These are phyloP conservation scores for Mycosarcoma maydis DNA, from an alignment of 1,284 basidiomycete genomes.

Conservation along the genomic window DNA sequence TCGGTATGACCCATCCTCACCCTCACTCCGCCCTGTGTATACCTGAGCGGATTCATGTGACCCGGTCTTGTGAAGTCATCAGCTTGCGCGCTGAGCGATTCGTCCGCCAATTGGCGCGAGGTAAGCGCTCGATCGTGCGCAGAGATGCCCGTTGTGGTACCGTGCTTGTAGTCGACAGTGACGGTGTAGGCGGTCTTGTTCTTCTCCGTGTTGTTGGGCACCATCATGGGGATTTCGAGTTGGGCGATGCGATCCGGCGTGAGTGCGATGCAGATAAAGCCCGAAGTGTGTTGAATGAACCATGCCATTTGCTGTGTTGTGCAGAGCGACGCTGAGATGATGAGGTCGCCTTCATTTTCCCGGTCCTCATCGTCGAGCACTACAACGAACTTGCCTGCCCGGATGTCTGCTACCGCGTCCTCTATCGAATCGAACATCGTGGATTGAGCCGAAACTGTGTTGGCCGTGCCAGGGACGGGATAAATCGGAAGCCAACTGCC, in stretches of 20 bases:
- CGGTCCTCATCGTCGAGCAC: conserved; percentile 66
- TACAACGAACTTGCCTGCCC: conserved; percentile 60
- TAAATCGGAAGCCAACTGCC: too few species aligned
- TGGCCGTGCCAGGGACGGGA: too few species aligned
- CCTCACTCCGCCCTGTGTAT: conserved; percentile 84
- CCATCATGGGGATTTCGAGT: conserved; percentile 93
- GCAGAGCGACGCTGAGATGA: conserved; percentile 67
- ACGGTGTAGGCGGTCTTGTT: conserved; percentile 97
- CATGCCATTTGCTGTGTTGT: conserved; percentile 98
- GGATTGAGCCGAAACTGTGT: too few species aligned
- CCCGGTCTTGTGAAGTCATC: conserved; percentile 90
- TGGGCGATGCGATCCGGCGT: conserved; percentile 79
- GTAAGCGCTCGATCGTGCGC: conserved; percentile 93
- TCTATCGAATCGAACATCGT: conserved; percentile 59
- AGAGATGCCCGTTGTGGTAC: conserved; percentile 96
- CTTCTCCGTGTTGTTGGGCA: conserved; percentile 86
- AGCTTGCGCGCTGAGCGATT: conserved; percentile 19
- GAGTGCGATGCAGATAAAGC: conserved; percentile 91
- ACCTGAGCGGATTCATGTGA: conserved; percentile 91
- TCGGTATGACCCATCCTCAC: conserved; percentile 93
- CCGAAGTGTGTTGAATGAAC: conserved; percentile 88
- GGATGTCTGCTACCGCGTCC: conserved; percentile 51
- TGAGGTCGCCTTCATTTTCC: conserved; percentile 66
- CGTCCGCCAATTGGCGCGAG: conserved; percentile 78
- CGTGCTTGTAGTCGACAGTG: conserved; percentile 89